phyloP scores from a whole-genome alignment of 306 rosid species.

The Medicago arabica region DNA sequence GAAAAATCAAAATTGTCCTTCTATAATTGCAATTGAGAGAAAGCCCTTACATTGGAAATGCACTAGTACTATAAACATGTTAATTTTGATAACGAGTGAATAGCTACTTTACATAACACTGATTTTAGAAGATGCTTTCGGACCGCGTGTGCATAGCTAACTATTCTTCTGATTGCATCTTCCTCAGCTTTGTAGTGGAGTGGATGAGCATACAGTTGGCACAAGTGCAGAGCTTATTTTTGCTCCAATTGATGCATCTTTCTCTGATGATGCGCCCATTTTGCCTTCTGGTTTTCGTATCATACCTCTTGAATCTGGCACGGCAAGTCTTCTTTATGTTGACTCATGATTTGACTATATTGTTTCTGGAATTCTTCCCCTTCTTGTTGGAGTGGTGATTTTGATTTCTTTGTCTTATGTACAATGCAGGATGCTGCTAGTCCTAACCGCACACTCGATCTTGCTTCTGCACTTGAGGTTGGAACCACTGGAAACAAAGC shows the following conservation, averaged over 20 bases:
- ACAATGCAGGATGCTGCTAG: conserved; percentile 73
- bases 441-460: conserved; percentile 96
- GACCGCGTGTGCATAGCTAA: conserved; percentile 26
- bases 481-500: conserved; percentile 77
- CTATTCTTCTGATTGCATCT: conserved; percentile 37
- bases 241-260: conserved; percentile 98
- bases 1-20: neutral
- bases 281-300: conserved; percentile 95
- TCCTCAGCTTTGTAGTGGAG: conserved; percentile 87
- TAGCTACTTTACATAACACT: neutral
- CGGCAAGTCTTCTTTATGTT: conserved; percentile 49
- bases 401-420: conserved; percentile 3
- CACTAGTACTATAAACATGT: neutral
- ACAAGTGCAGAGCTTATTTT: conserved; percentile 88
- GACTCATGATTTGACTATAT: neutral
- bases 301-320: conserved; percentile 81
- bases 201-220: conserved; percentile 87
- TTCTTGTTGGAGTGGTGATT: conserved; percentile 15
- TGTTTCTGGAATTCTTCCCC: neutral
- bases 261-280: conserved; percentile 96
- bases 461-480: conserved; percentile 94
- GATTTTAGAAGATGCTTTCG: conserved; percentile 22
- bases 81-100: conserved; percentile 8
- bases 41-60: neutral
- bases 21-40: neutral